Percentiles rank a stretch among this genome's conserved stretches.
These are phyloP conservation scores for sorghum (Sorghum bicolor) DNA, from an alignment of 176 grass and related monocot species.

Conservation along the genomic window Sorghum_bicolor_NCBIv3 NC_012871.2:40382501-40383000, in stretches of 20 bases:
- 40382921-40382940: background rate
- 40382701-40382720: too few species aligned
- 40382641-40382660: background rate
- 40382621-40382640: too few species aligned
- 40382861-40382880: background rate
- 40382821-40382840: too few species aligned
- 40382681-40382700: background rate
- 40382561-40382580: too few species aligned
- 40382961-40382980: fast-evolving
- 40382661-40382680: background rate
- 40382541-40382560: too few species aligned
- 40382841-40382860: too few species aligned
- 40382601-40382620: too few species aligned
- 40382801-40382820: background rate
- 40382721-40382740: too few species aligned
- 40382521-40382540: too few species aligned
- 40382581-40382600: too few species aligned
- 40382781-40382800: background rate
- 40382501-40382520: background rate
- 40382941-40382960: background rate
- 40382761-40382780: background rate
- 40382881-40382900: background rate
- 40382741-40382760: background rate
- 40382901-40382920: background rate
- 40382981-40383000: background rate